Base-by-base conservation (phyloP, 257 asterid genomes). In the Solanum virginianum region DNA sequence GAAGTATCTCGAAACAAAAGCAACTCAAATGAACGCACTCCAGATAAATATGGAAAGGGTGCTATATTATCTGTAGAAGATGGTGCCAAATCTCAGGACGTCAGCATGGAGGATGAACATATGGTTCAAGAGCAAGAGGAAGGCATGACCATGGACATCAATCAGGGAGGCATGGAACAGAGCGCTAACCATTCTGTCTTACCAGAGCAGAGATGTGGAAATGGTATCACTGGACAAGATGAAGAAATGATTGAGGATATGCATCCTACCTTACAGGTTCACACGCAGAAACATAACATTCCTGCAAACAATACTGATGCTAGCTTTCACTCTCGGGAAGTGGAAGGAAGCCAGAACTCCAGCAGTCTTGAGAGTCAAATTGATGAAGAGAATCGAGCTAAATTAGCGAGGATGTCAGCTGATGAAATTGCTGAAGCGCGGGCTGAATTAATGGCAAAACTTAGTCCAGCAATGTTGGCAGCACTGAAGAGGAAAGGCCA, bases 381-480 rank as follows among this genome's bases (percentile, higher is more conserved):
- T 88, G 98, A 96, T 90, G 91, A 92, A 77, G 96, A 96, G 90
- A 96, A 95, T 86, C 91, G 88, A 83, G 92, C 91, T 81, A 89
- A 90, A 71, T 82, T 96, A 88, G 92, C 90, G 63, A 88, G 83
- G 79, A 95, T 96, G 98, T 93, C 98, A 22, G 89, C 90, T 39
- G 92, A 90, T 65, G 97, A 96, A 89, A 95, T 96, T 89, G 93
- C 94, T 65, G 98, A 95, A 89, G 98, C 97, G 75, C 97, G 87
- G 83, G 91, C 94, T 86, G 98, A 93, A 89, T 77, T 96, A 87
- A 88, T 90, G 93, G 86, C 90, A 74, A 94, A 91, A 91, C 87
- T 96, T 88, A 91, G 90, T 85, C 98, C 97, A 36, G 88, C 89
- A 80, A 80, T 93, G 89, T 86, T 96, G 83, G 86, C 87, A 60